Evolutionary conservation across 2,329 filamentous ascomycete species (phyloP).

Genomic region (Cladosporium colombiae): DNA sequence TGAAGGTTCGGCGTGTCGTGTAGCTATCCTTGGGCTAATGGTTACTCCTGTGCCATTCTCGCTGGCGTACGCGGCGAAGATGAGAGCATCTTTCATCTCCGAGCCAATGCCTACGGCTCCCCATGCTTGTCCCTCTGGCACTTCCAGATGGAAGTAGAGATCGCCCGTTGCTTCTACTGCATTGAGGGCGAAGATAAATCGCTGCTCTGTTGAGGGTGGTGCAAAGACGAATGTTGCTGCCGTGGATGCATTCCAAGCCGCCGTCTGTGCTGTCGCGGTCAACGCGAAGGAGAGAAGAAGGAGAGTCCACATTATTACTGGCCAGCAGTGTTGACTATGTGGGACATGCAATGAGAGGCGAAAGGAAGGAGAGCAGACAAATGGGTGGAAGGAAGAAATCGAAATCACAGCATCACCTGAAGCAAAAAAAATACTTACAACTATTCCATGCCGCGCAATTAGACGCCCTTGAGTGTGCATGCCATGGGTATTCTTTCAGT

Average conservation of each 20-base stretch:
- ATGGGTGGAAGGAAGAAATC: background rate
- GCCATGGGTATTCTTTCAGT: background rate
- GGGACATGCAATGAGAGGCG: background rate
- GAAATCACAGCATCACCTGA: background rate
- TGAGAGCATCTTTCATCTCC: conserved; percentile 45
- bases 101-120: conserved; percentile 45
- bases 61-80: conserved; percentile 47
- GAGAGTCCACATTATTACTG: background rate
- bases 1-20: conserved; percentile 38
- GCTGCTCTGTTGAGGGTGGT: conserved; percentile 2
- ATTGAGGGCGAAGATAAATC: conserved; percentile 29
- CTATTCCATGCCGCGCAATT: background rate
- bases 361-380: background rate
- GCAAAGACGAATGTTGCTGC: conserved; percentile 24
- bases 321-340: conserved; percentile 7
- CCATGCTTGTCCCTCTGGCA: conserved; percentile 43
- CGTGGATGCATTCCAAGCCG: background rate
- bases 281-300: background rate
- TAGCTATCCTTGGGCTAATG: conserved; percentile 40
- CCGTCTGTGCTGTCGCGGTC: background rate
- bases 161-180: conserved; percentile 23
- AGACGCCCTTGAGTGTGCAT: conserved; percentile 5
- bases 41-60: conserved; percentile 38
- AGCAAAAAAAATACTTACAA: background rate
- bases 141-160: conserved; percentile 31